These are phyloP conservation scores for Yamadazyma jaroonii DNA, from an alignment of 1,139 yeast genomes.

Conservation along the genomic window DNA sequence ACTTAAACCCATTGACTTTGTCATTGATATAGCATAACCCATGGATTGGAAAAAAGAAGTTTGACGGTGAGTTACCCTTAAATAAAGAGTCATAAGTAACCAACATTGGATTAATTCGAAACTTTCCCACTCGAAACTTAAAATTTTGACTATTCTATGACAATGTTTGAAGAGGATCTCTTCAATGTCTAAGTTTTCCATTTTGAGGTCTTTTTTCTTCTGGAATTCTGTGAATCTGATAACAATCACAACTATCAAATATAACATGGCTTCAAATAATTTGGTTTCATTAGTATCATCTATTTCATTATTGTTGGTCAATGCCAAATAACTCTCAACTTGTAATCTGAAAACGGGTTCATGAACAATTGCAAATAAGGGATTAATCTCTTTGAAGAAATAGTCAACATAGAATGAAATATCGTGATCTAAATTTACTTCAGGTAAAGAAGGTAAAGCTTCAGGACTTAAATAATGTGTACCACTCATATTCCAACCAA, in stretches of 20 bases:
- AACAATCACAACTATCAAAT: constrained; percentile 49
- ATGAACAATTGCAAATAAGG: constrained; percentile 53
- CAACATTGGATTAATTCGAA: constrained; percentile 65
- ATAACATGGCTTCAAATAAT: constrained; percentile 52
- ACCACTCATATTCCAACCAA: constrained; percentile 69
- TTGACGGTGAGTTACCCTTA: constrained; percentile 58
- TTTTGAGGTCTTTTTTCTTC: constrained; percentile 33
- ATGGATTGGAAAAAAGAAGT: constrained; percentile 52
- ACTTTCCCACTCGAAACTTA: constrained; percentile 68
- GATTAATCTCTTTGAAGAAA: constrained; percentile 52
- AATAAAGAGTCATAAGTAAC: constrained; percentile 52
- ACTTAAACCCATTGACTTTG: constrained; percentile 56
- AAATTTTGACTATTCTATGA: constrained; percentile 42
- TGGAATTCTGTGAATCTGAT: constrained; percentile 52
- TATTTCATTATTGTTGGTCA: constrained; percentile 11
- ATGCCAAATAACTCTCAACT: constrained; percentile 32
- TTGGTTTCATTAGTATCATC: constrained; percentile 30
- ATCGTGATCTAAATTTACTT: constrained; percentile 16
- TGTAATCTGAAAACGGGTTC: constrained; percentile 56
- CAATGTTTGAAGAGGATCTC: constrained; percentile 53
- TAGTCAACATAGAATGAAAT: constrained; percentile 29
- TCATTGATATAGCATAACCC: constrained; percentile 53
- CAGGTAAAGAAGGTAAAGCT: constrained; percentile 35
- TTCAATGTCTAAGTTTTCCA: constrained; percentile 38
- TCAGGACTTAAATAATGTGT: constrained; percentile 46